phyloP scores from a whole-genome alignment of 2,329 filamentous ascomycete species.

The Aureobasidium vineae region DNA sequence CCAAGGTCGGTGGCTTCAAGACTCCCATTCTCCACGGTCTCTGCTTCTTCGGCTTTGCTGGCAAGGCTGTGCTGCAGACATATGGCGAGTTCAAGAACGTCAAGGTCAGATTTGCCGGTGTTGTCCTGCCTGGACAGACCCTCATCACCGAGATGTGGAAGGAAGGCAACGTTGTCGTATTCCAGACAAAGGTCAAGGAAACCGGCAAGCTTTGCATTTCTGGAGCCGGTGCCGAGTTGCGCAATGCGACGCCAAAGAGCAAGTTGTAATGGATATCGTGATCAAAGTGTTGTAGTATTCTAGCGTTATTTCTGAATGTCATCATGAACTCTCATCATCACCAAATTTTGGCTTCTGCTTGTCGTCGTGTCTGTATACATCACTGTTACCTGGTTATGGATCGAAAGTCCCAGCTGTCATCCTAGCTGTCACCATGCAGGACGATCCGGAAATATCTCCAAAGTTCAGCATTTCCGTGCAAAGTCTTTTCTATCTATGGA shows the following conservation, averaged over 20 bases:
- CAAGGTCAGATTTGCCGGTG: slow-evolving; percentile 87
- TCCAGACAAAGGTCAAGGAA: slow-evolving; percentile 88
- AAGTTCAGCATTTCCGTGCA: background rate
- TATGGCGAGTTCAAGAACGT: slow-evolving; percentile 86
- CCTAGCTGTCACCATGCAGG: background rate
- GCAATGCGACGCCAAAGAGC: slow-evolving; percentile 50
- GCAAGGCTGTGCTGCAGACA: slow-evolving; percentile 82
- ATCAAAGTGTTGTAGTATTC: slow-evolving; percentile 20
- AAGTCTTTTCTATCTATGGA: background rate
- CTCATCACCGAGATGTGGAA: slow-evolving; percentile 94
- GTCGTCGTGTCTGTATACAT: background rate
- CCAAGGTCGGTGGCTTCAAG: slow-evolving; percentile 94
- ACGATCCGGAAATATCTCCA: background rate
- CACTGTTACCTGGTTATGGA: background rate
- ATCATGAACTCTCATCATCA: slow-evolving; percentile 22
- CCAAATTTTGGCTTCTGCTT: background rate
- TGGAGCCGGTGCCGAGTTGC: slow-evolving; percentile 74
- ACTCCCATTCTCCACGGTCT: slow-evolving; percentile 94
- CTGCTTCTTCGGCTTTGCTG: slow-evolving; percentile 87
- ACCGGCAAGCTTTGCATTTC: slow-evolving; percentile 86
- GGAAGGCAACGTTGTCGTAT: slow-evolving; percentile 73
- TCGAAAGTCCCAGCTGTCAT: background rate
- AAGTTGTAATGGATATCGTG: slow-evolving; percentile 46
- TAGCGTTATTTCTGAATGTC: slow-evolving; percentile 17
- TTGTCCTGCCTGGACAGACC: slow-evolving; percentile 84